Conservation (phyloP, 768 basidiomycete species). For the Crassisporium funariophilum region DNA sequence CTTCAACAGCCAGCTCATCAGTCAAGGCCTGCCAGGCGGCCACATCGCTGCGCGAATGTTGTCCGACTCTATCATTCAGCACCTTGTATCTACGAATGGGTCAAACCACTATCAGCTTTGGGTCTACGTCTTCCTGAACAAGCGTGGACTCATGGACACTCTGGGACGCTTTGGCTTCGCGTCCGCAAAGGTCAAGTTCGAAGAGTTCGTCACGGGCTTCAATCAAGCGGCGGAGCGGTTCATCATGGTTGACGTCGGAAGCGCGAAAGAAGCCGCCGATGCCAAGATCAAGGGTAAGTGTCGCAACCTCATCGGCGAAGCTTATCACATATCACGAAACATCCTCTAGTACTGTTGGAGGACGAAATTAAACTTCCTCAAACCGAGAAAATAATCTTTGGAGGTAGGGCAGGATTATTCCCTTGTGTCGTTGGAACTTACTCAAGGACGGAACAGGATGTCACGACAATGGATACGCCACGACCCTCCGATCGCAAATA, state of each 20-base stretch:
- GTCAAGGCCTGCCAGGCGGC: slow-evolving; percentile 59
- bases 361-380: slow-evolving; percentile 65
- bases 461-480: slow-evolving; percentile 74
- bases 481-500: slow-evolving; percentile 60
- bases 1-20: slow-evolving; percentile 54
- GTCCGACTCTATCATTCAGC: slow-evolving; percentile 38
- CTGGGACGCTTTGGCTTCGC: slow-evolving; percentile 42
- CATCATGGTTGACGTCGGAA: slow-evolving; percentile 69
- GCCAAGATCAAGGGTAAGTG: slow-evolving; percentile 70
- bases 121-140: slow-evolving; percentile 67
- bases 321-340: neutral
- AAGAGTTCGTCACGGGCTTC: slow-evolving; percentile 69
- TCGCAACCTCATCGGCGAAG: slow-evolving; percentile 13
- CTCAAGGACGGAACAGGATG: slow-evolving; percentile 62
- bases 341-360: slow-evolving; percentile 49
- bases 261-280: slow-evolving; percentile 74
- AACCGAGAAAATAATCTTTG: slow-evolving; percentile 67
- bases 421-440: slow-evolving; percentile 5
- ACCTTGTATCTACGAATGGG: slow-evolving; percentile 36
- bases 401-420: slow-evolving; percentile 42
- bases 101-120: slow-evolving; percentile 53
- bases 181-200: slow-evolving; percentile 47
- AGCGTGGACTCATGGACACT: slow-evolving; percentile 56
- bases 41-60: slow-evolving; percentile 54
- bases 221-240: slow-evolving; percentile 71